Evolutionary conservation across 2,329 filamentous ascomycete species (phyloP), one percentile per base, ranked within the genome.

Genomic region (Cytospora leucostoma): DNA sequence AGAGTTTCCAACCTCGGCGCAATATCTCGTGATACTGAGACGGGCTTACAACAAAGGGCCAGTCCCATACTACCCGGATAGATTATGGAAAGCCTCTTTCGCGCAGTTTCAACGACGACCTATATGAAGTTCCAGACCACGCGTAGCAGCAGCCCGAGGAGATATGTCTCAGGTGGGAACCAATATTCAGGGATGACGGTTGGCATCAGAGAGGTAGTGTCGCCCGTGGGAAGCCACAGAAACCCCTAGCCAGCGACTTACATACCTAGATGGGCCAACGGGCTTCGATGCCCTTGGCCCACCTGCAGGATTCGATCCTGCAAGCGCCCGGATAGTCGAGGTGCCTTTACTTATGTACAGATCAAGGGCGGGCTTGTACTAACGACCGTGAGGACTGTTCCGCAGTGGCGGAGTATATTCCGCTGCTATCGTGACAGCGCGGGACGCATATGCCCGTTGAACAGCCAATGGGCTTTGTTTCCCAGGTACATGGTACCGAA

Each of bases 281-380:
- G 44, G 44, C 44, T 19, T 47, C 44, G 17, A 44, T 10, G n/a
- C 21, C 44, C 13, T 21, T 47, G 44, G 38, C n/a, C n/a, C 44
- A 47, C n/a, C 44, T 19, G 44, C 44, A 47, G n/a, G 21, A 44
- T 38, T 38, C 59, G 59, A 62, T 62, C 59, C 53, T 62, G 59
- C 59, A 56, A 38, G 34, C 12, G 38, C n/a, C 59, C 59, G 59
- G 7, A 6, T 56, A 19, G n/a, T 7, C n/a, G 15, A 11, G 21
- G 27, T 34, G 27, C 58, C 44, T 47, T 21, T 10, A n/a, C n/a
- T 21, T 5, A 21, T 21, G 44, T 21, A 17, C n/a, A 47, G 21
- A 19, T 21, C 44, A 21, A 10, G 17, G 44, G n/a, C n/a, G 44
- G n/a, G n/a, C 17, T n/a, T 19, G 44, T n/a, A 15, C 32, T 32